Evolutionary conservation across 768 basidiomycete species (phyloP).

Genomic region (Cubamyces lactineus): DNA sequence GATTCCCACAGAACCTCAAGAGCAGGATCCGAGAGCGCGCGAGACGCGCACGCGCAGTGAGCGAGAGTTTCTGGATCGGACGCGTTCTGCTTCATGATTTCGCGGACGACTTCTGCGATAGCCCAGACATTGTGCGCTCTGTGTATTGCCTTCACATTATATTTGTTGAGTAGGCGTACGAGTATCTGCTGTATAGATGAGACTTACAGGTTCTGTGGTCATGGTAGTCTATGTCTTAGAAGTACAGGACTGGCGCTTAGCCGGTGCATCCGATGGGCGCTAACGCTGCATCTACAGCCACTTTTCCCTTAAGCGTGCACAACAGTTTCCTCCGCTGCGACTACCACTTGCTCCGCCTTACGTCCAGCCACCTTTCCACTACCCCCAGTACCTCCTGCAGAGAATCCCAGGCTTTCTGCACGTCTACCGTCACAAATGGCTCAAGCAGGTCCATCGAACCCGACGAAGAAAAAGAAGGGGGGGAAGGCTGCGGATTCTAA

Average conservation of each 20-base stretch:
- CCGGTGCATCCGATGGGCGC: too few relatives aligned
- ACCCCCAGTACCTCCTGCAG: too few relatives aligned
- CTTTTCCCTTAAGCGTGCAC: too few relatives aligned
- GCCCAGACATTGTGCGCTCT: background rate
- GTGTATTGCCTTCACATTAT: too few relatives aligned
- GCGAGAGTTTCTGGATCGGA: background rate
- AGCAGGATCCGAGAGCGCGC: conserved; percentile 7
- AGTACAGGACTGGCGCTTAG: background rate
- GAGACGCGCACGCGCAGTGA: conserved; percentile 4
- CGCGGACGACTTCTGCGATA: conserved; percentile 13
- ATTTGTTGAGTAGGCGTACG: too few relatives aligned
- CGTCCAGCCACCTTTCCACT: too few relatives aligned
- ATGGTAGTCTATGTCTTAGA: background rate
- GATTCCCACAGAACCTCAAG: conserved; percentile 5
- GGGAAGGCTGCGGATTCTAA: conserved; percentile 18
- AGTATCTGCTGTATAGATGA: background rate
- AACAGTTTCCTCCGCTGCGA: too few relatives aligned
- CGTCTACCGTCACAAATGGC: conserved; percentile 6
- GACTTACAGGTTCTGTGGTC: background rate
- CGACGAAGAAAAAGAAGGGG: conserved; percentile 13
- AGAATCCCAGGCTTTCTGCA: background rate
- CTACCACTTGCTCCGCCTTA: too few relatives aligned
- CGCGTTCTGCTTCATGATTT: conserved; percentile 10
- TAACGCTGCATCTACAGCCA: too few relatives aligned
- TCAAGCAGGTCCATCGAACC: conserved; percentile 26